Evolutionary conservation across 2,329 filamentous ascomycete genomes (phyloP).

Genomic region (Neurospora sp.): DNA sequence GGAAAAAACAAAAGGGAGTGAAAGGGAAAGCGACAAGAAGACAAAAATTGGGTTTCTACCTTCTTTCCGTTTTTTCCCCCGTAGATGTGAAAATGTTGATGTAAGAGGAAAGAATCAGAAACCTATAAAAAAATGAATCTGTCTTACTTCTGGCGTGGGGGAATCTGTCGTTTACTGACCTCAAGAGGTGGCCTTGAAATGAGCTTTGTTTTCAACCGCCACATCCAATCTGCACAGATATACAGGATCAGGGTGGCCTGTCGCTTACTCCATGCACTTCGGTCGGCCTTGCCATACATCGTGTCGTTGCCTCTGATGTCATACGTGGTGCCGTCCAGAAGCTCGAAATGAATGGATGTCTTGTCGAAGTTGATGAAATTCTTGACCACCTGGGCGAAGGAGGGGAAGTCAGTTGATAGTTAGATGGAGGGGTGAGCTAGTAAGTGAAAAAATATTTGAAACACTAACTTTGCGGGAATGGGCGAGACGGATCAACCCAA

Average conservation of each 20-base stretch:
- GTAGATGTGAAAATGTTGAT: not conserved
- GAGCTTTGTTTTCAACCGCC: not conserved
- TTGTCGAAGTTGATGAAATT: not conserved
- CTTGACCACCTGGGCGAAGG: not conserved
- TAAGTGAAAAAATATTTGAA: not conserved
- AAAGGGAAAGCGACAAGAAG: not conserved
- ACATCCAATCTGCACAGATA: not conserved
- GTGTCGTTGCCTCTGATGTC: not conserved
- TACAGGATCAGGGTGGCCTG: not conserved
- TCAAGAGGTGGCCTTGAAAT: not conserved
- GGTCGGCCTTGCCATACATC: not conserved
- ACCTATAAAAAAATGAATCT: not conserved
- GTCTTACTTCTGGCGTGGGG: not conserved
- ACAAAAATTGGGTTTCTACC: not conserved
- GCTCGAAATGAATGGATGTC: not conserved
- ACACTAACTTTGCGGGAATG: not conserved
- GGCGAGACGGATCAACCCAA: not conserved
- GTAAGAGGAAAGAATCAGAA: not conserved
- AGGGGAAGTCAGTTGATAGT: not conserved
- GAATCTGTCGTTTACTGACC: not conserved
- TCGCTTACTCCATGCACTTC: not conserved
- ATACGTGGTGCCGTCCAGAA: not conserved
- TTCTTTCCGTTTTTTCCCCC: not conserved
- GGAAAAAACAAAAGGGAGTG: not conserved
- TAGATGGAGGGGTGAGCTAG: not conserved